Percentiles rank a stretch among this genome's conserved stretches.
Conservation (phyloP, 2,329 filamentous ascomycete genomes). For the Reticulascus tulasneorum region DNA sequence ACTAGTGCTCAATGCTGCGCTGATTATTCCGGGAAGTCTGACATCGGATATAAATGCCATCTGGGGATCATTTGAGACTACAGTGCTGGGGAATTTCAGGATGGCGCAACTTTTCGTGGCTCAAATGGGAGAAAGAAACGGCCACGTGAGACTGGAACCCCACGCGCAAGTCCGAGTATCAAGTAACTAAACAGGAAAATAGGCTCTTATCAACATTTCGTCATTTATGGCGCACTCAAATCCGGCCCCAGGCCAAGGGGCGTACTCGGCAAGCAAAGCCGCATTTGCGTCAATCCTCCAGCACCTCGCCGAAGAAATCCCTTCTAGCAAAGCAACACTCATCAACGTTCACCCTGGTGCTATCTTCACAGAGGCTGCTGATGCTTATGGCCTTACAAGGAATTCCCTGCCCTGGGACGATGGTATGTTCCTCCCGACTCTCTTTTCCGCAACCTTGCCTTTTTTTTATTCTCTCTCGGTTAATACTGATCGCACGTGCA, state of each 20-base stretch:
- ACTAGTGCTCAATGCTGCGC: conserved; percentile 22
- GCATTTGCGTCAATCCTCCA: conserved; percentile 31
- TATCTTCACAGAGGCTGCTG: conserved; percentile 27
- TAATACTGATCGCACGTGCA: not conserved
- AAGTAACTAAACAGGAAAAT: conserved; percentile 12
- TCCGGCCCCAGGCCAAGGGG: conserved; percentile 16
- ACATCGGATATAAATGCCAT: conserved; percentile 3
- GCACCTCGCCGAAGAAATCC: conserved; percentile 30
- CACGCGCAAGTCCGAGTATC: no score
- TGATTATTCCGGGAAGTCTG: conserved; percentile 2
- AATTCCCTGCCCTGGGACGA: conserved; percentile 23
- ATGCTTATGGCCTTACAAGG: conserved; percentile 16
- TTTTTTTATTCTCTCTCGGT: not conserved
- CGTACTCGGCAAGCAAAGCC: conserved; percentile 35
- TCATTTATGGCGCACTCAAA: conserved; percentile 23
- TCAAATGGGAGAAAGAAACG: no score
- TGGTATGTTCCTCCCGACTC: no score
- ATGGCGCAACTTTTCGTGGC: no score
- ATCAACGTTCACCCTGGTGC: conserved; percentile 36
- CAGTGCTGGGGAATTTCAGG: conserved; percentile 5
- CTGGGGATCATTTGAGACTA: conserved; percentile 5
- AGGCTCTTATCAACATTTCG: conserved; percentile 29
- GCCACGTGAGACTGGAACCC: no score
- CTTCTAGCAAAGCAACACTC: conserved; percentile 29
- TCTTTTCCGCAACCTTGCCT: no score